Base-by-base conservation (phyloP, 2,329 filamentous ascomycete genomes). In the Cercospora janseana region DNA sequence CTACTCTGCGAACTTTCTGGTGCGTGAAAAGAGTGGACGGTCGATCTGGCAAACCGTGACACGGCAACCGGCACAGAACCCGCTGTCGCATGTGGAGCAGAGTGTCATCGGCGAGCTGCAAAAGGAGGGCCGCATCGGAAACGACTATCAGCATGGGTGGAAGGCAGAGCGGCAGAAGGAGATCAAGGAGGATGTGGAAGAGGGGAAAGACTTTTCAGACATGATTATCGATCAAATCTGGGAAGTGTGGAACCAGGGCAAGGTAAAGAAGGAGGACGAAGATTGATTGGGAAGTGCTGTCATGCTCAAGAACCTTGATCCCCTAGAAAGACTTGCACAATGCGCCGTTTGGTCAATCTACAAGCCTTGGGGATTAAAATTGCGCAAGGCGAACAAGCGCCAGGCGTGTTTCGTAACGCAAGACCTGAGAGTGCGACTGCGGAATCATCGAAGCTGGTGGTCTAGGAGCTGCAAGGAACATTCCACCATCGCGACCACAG, bases 1-100 rank as follows among this genome's bases (percentile, higher is more conserved):
- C 49, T 68, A 75, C 26, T 76, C 74, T 6, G 74, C 75, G 7
- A 75, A 78, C 61, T 73, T 79, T 55, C 66, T 80, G 3, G 62
- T 67, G 10, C 67, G 67, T 29, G 67, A 73, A 41, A 52, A 54
- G 12, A 64, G 56, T 18, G 62, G 63, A 13, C 54, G 59, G 23
- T 59, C 59, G 10, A 60, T 67, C 24, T 63, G 58, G 60, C 63
- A 68, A 50, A 62, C 63, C 21, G 52, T 64, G n/a, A 54, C 34
- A 29, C 50, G 48, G 38, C 54, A 51, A 23, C 54, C 38, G 13
- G 35, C 27, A 37, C 46, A 31, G 13, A 16, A 32, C 4, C 21
- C 46, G 13, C n/a, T 20, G 6, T 20, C 45, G 27, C 24, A 26
- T 9, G 16, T 40, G 15, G 28, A 45, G 4, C 40, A 28, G 37